Base-by-base conservation (phyloP, 768 basidiomycete genomes). In the Arthromyces matolae region DNA sequence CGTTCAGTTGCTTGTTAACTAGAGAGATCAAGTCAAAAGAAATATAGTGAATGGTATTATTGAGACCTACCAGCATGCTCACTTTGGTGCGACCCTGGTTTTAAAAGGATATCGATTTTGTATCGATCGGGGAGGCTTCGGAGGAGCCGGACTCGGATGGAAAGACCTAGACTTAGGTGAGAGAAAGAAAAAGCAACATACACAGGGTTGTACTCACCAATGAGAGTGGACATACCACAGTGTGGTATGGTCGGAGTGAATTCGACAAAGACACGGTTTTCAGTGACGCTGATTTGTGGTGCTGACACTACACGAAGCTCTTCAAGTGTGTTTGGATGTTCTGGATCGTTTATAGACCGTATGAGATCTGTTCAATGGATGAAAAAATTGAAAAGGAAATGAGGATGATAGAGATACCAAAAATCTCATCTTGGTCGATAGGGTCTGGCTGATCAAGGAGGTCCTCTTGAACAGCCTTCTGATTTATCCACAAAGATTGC, bases 1-100 rank as follows among this genome's bases (percentile, higher is more conserved):
- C 96, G 59, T 99, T 99, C 27, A 99, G 75, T 60, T 99, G 96
- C 64, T 97, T 97, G 69, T 98, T 99, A 9, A 99, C 96, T 95
- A 54, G 0, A 33, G 18, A n/a, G n/a, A n/a, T n/a, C n/a, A n/a
- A n/a, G n/a, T n/a, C n/a, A n/a, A n/a, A n/a, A n/a, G n/a, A n/a
- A n/a, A n/a, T n/a, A n/a, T n/a, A n/a, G n/a, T n/a, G n/a, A n/a
- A n/a, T n/a, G n/a, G n/a, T n/a, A n/a, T n/a, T n/a, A n/a, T 29
- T n/a, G 16, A 18, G 8, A 68, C 83, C 28, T 50, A 92, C 93
- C 83, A 42, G 93, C 85, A 47, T 84, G 75, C 63, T 97, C 95
- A 63, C 91, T 94, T 65, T 97, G 91, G 71, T 99, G 96, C 1
- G 91, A 94, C 2, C 96, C 96, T 34, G 90, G 88, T 61, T 93